phyloP scores from a whole-genome alignment of 495 filamentous ascomycete genomes.

The Talaromyces thailandensis region DNA sequence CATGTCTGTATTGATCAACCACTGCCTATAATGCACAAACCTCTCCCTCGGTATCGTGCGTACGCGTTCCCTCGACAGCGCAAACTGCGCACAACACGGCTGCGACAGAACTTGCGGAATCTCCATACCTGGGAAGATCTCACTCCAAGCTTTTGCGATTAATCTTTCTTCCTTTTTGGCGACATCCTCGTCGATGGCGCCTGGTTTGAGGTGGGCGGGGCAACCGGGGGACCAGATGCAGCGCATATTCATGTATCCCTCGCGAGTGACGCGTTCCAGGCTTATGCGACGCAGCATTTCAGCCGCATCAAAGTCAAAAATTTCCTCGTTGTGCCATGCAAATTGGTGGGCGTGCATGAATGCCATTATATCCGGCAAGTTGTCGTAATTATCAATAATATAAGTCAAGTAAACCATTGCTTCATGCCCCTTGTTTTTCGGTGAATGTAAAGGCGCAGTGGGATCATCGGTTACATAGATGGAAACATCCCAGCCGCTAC shows the following conservation, averaged over 20 bases:
- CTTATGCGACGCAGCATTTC: constrained; percentile 46
- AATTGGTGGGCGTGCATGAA: constrained; percentile 63
- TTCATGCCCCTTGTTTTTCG: constrained; percentile 69
- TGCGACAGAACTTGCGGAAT: constrained; percentile 46
- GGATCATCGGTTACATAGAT: constrained; percentile 59
- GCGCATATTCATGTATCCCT: constrained; percentile 59
- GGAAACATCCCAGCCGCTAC: constrained; percentile 48
- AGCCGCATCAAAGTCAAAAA: constrained; percentile 39
- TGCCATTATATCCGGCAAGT: constrained; percentile 55
- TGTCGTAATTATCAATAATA: constrained; percentile 63
- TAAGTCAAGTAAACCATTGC: constrained; percentile 68
- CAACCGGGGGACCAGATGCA: constrained; percentile 55
- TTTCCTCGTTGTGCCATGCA: constrained; percentile 57
- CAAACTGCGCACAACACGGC: constrained; percentile 65
- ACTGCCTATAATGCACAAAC: constrained; percentile 58
- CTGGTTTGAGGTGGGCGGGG: constrained; percentile 58
- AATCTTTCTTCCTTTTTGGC: constrained; percentile 54
- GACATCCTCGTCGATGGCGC: constrained; percentile 35
- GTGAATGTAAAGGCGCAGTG: constrained; percentile 50
- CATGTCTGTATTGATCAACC: constrained; percentile 53
- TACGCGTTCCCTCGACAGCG: constrained; percentile 44
- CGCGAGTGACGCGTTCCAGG: constrained; percentile 41
- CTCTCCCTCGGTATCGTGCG: constrained; percentile 47
- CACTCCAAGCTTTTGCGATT: constrained; percentile 44
- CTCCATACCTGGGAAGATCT: constrained; percentile 45